Base-by-base conservation (phyloP, 345 rosid genomes). In the Populus ilicifolia region DNA sequence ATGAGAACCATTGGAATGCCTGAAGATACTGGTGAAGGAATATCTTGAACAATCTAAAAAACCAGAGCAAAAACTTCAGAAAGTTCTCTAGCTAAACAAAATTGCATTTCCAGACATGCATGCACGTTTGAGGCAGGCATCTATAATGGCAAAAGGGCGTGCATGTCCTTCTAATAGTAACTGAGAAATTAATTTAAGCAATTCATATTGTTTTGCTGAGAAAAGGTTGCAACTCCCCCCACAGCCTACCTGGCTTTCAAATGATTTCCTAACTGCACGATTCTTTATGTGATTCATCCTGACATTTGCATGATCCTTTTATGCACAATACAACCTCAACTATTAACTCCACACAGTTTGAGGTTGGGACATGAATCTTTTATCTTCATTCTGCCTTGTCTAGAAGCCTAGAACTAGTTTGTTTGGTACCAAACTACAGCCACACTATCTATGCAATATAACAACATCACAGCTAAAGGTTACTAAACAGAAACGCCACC, bases 1-100 rank as follows among this genome's bases (percentile, higher is more conserved):
- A 93, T 84, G 52, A 96, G 94, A 78, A 92, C 93, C 94, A 93
- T 89, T 8, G 96, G 94, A 67, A 90, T 79, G 84, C 88, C 94
- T 50, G 79, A 70, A 76, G 97, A 84, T 81, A 93, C 74, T 27
- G 92, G 93, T n/a, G 96, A 81, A 64, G 91, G 90, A 71, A 96
- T 87, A 82, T 94, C 94, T 87, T 94, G 80, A 79, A 93, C 98
- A 70, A 93, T 83, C 98, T 94, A 84, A 68, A 79, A 50, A 72
- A 63, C 75, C 38, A 61, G 33, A 75, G 75, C 52, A 48, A 77
- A 59, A 77, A 69, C 76, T 17, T 48, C 56, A 72, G 23, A 29
- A 79, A 67, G 54, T 43, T 66, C 41, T 65, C 65, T 13, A 56
- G 62, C 70, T 36, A n/a, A 72, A 39, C 52, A 30, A 59, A 66